These are phyloP conservation scores for Umbellularia californica DNA, from an alignment of 164 flowering plant species.

Conservation along the genomic window DNA sequence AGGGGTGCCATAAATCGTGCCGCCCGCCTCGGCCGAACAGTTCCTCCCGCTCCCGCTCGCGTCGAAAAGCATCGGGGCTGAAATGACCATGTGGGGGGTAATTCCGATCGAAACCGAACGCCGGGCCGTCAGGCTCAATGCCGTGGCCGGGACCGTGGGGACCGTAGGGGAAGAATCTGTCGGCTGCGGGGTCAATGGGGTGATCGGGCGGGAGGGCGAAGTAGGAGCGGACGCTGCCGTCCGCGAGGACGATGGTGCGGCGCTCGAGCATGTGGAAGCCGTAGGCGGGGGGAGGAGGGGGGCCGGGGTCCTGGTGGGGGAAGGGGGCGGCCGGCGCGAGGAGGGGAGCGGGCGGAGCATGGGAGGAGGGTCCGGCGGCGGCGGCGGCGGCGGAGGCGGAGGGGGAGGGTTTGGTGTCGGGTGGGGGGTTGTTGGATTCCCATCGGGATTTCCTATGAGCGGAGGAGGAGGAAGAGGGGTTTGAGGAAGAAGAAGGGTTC, in stretches of 20 bases:
- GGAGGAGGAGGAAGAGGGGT: not conserved
- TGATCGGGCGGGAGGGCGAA: constrained; percentile 89
- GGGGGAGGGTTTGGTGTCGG: constrained; percentile 1
- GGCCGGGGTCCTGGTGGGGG: constrained; percentile 32
- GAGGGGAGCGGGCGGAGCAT: not conserved
- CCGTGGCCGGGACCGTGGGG: not conserved
- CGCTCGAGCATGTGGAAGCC: constrained; percentile 95
- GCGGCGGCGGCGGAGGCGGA: not conserved
- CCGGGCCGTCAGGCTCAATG: not conserved
- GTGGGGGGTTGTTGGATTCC: constrained; percentile 3
- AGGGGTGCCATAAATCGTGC: constrained; percentile 45
- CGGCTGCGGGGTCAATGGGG: constrained; percentile 7
- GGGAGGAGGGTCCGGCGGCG: not conserved
- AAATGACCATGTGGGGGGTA: constrained; percentile 20
- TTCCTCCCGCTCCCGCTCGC: constrained; percentile 18
- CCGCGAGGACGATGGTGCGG: constrained; percentile 71
- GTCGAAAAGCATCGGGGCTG: constrained; percentile 34
- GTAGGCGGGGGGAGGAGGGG: constrained; percentile 60
- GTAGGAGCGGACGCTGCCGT: constrained; percentile 79
- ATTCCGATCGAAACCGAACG: constrained; percentile 20
- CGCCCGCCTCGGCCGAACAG: constrained; percentile 20
- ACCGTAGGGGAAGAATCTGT: constrained; percentile 27
- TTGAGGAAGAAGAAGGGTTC: constrained; percentile 8
- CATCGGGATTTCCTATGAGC: constrained; percentile 11
- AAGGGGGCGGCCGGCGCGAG: constrained; percentile 7